Evolutionary conservation across 73 alveolate genomes (phyloP), one percentile per base, ranked within the genome.

Genomic region (Symbiodinium natans): DNA sequence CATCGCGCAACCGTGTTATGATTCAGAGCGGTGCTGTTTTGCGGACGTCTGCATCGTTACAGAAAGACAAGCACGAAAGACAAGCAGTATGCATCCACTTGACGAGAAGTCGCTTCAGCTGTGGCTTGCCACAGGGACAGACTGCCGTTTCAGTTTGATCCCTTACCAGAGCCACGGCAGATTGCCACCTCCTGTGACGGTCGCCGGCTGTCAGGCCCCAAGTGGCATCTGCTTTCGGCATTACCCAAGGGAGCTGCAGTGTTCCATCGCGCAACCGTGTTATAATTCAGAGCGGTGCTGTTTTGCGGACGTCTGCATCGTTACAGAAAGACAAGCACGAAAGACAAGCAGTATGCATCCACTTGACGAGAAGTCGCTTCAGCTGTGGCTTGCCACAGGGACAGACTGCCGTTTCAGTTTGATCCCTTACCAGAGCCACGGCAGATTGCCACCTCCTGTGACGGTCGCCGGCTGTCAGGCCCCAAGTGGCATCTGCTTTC

Each of bases 101-200:
- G n/a, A n/a, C n/a, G n/a, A n/a, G n/a, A n/a, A n/a, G n/a, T n/a
- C n/a, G n/a, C n/a, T 31, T 73, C 68, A 29, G 82, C 82, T 13
- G 82, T 63, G 8, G 82, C 82, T 63, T 63, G 82, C 82, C 82
- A 63, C 82, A 63, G 82, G 82, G 36, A 29, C 82, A 27, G 82
- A 4, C 36, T 63, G 82, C 36, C 29, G 9, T 63, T 63, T 63
- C 82, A 27, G 82, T 29, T 23, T 27, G 82, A 27, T 5, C 82
- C 82, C 68, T 63, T 63, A 27, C 82, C 82, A 63, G 82, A 63
- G 82, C 82, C 36, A 63, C 82, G 82, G 82, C 82, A 63, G 36
- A 63, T 2, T 13, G 25, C 0, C 31, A 63, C 36, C 36, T 29
- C 36, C 82, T 25, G 9, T 27, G 82, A 63, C 82, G 82, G 82